Conservation (phyloP, 2,329 filamentous ascomycete genomes). For the Arthroderma sp. region DNA sequence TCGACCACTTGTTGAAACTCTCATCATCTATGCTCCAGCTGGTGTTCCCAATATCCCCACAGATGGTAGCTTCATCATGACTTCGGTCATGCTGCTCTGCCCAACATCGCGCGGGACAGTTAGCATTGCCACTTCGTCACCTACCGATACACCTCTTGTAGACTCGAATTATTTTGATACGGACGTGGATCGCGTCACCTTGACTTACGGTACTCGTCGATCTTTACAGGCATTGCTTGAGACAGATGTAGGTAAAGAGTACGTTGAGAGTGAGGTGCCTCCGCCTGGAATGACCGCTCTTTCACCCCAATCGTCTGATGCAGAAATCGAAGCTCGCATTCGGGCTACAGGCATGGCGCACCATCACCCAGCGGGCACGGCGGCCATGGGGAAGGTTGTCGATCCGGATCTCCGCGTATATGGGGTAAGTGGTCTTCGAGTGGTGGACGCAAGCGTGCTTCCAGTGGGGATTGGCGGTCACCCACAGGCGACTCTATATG, state of each 20-base stretch:
- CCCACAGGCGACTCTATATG: slow-evolving; percentile 14
- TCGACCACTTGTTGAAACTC: slow-evolving; percentile 10
- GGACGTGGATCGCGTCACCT: slow-evolving; percentile 13
- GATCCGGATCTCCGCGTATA: slow-evolving; percentile 10
- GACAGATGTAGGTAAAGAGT: slow-evolving; percentile 7
- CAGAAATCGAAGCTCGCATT: slow-evolving; percentile 14
- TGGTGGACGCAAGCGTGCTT: slow-evolving; percentile 18
- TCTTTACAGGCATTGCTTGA: slow-evolving; percentile 9
- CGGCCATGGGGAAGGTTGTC: slow-evolving; percentile 11
- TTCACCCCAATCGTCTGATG: slow-evolving; percentile 9
- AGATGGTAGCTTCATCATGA: slow-evolving; percentile 15
- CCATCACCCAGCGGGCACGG: slow-evolving; percentile 13
- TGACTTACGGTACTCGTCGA: slow-evolving; percentile 12
- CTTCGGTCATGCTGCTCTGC: slow-evolving; percentile 11
- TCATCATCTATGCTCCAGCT: slow-evolving; percentile 16
- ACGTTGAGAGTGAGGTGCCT: slow-evolving; percentile 13
- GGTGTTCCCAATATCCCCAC: slow-evolving; percentile 12
- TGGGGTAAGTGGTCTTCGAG: slow-evolving; percentile 12
- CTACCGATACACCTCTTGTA: slow-evolving; percentile 13
- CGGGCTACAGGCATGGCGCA: slow-evolving; percentile 5
- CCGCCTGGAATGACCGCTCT: slow-evolving; percentile 8
- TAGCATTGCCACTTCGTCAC: slow-evolving; percentile 9
- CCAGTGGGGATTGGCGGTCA: slow-evolving; percentile 12
- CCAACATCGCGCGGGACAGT: slow-evolving; percentile 15
- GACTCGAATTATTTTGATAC: slow-evolving; percentile 21